A percentile compares a stretch with the other conserved stretches of the same genome.
phyloP scores from a whole-genome alignment of 1,284 basidiomycete species.

The Salmacisia buchloeana region DNA sequence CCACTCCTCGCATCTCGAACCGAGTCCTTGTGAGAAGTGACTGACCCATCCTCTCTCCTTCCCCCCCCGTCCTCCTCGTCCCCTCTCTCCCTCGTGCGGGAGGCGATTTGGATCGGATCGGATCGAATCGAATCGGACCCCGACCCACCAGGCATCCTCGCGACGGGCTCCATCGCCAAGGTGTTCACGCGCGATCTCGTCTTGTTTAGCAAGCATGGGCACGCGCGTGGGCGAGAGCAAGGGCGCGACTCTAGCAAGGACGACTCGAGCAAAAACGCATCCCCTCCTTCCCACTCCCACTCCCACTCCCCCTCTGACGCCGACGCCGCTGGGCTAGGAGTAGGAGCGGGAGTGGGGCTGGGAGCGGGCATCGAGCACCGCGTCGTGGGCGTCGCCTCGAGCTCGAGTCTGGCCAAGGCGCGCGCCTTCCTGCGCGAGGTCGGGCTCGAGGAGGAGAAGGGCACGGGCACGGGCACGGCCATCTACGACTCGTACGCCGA shows the following conservation, averaged over 20 bases:
- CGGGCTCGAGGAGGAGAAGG: constrained; percentile 51
- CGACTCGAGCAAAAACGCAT: too few relatives aligned
- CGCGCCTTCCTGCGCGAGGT: constrained; percentile 63
- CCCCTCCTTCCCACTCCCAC: too few relatives aligned
- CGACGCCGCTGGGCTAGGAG: constrained; percentile 55
- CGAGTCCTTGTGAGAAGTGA: neutral
- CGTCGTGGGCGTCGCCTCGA: constrained; percentile 65
- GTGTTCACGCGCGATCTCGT: constrained; percentile 52
- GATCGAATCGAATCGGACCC: too few relatives aligned
- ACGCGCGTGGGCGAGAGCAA: too few relatives aligned
- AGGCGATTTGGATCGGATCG: too few relatives aligned
- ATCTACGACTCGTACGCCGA: constrained; percentile 72
- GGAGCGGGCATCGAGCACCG: constrained; percentile 76
- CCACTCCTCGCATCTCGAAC: neutral
- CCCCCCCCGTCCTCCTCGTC: too few relatives aligned
- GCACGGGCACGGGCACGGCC: too few relatives aligned
- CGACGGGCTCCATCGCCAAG: constrained; percentile 34
- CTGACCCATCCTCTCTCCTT: neutral
- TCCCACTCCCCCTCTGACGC: too few relatives aligned
- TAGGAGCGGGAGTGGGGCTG: too few relatives aligned
- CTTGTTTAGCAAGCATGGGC: too few relatives aligned
- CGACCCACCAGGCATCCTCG: constrained; percentile 27
- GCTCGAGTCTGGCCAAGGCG: constrained; percentile 66
- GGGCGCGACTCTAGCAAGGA: too few relatives aligned
- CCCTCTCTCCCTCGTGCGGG: too few relatives aligned